These are phyloP conservation scores for Wickerhamia fluorescens DNA, from an alignment of 805 yeast species.

Conservation along the genomic window DNA sequence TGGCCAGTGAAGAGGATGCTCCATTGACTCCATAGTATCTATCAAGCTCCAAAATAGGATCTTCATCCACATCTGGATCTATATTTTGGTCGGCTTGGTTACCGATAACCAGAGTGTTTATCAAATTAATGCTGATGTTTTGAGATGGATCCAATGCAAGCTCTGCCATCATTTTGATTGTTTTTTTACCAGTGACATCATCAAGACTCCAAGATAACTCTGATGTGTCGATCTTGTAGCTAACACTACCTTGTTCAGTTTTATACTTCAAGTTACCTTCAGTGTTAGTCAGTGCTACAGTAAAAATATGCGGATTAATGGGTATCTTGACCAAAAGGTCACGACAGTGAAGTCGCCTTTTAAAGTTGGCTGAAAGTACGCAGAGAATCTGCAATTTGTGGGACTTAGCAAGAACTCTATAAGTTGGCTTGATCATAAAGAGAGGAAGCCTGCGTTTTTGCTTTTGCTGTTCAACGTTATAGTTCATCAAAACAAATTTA, in stretches of 20 bases:
- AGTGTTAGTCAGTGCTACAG: conserved; percentile 8
- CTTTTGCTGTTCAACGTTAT: conserved; percentile 36
- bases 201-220: conserved; percentile 69
- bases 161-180: conserved; percentile 51
- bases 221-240: conserved; percentile 63
- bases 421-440: conserved; percentile 35
- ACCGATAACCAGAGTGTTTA: conserved; percentile 3
- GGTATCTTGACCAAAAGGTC: conserved; percentile 27
- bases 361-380: conserved; percentile 27
- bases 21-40: conserved; percentile 32
- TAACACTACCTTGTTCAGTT: conserved; percentile 63
- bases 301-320: conserved; percentile 27
- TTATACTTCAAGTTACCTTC: conserved; percentile 56
- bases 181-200: conserved; percentile 54
- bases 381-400: conserved; percentile 29
- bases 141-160: conserved; percentile 22
- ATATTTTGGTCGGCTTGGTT: conserved; percentile 1
- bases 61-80: conserved; percentile 6
- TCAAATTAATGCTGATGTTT: conserved; percentile 11
- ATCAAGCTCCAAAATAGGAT: conserved; percentile 14
- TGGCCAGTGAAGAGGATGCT: conserved; percentile 20
- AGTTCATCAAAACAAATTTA: conserved; percentile 30
- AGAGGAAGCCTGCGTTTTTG: conserved; percentile 35
- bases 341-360: conserved; percentile 27
- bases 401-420: conserved; percentile 14